A percentile compares a stretch with the other conserved stretches of the same genome.
These are phyloP conservation scores for Fusarium pseudograminearum DNA, from an alignment of 2,329 filamentous ascomycete genomes.

Conservation along the genomic window DNA sequence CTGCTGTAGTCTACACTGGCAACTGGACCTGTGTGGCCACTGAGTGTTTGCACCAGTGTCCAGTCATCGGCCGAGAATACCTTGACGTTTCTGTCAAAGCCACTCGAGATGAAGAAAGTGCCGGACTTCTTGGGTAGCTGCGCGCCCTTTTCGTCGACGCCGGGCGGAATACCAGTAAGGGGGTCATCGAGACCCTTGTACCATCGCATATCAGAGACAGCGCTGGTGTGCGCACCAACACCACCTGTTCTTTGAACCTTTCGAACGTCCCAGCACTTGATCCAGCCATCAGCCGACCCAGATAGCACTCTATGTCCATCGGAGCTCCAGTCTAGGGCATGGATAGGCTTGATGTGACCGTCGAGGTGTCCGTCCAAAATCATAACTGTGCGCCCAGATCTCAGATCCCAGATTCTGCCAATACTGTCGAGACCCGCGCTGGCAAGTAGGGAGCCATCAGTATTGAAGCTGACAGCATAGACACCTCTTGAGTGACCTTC, in stretches of 20 bases:
- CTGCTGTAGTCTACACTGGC: constrained; percentile 88
- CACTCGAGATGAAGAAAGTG: constrained; percentile 90
- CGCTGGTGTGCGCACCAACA: constrained; percentile 90
- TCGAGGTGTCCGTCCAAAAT: constrained; percentile 89
- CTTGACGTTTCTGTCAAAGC: constrained; percentile 96
- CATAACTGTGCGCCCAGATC: constrained; percentile 94
- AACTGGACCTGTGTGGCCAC: constrained; percentile 92
- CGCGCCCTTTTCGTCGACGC: constrained; percentile 73
- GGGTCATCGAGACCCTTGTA: constrained; percentile 88
- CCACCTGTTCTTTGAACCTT: constrained; percentile 86
- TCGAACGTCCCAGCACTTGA: constrained; percentile 97
- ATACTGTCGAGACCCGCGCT: constrained; percentile 96
- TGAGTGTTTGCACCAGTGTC: constrained; percentile 87
- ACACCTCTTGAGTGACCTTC: constrained; percentile 96
- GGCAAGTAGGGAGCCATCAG: constrained; percentile 88
- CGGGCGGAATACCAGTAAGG: constrained; percentile 69
- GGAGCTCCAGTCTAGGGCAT: constrained; percentile 89
- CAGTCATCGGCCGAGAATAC: constrained; percentile 97
- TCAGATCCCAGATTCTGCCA: constrained; percentile 93
- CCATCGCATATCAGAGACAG: constrained; percentile 94
- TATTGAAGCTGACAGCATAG: constrained; percentile 89
- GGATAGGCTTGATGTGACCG: constrained; percentile 88
- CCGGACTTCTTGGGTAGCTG: constrained; percentile 84
- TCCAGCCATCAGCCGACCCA: constrained; percentile 92
- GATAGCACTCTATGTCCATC: constrained; percentile 95